phyloP scores from a whole-genome alignment of 2,329 filamentous ascomycete species.

The Microcyclospora pomicola region DNA sequence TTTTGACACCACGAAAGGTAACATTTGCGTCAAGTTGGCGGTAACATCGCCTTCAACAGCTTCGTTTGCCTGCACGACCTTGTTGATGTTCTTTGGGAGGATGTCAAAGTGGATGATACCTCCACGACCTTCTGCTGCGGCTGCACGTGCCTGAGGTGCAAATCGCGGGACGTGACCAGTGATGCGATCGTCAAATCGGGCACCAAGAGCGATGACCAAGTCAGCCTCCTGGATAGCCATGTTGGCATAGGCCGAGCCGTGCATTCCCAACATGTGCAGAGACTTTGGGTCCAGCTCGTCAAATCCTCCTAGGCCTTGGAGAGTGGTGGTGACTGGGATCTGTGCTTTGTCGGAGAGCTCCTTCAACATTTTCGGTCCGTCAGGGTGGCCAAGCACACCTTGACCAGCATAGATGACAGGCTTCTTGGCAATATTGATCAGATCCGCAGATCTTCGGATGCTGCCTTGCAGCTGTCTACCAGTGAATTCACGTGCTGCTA shows the following conservation, averaged over 20 bases:
- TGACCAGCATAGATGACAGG: slow-evolving; percentile 92
- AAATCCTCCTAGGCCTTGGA: slow-evolving; percentile 82
- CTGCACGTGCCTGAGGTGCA: slow-evolving; percentile 72
- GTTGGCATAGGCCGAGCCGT: slow-evolving; percentile 93
- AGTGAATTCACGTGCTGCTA: slow-evolving; percentile 61
- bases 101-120: slow-evolving; percentile 98
- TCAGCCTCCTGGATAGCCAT: slow-evolving; percentile 97
- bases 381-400: slow-evolving; percentile 66
- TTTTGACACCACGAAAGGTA: slow-evolving; percentile 56
- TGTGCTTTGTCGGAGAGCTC: slow-evolving; percentile 79
- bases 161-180: slow-evolving; percentile 72
- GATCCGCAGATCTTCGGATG: slow-evolving; percentile 61
- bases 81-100: slow-evolving; percentile 99
- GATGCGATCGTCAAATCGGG: slow-evolving; percentile 92
- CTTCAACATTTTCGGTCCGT: slow-evolving; percentile 66
- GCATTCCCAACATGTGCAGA: slow-evolving; percentile 97
- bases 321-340: slow-evolving; percentile 89
- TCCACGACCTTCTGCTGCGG: slow-evolving; percentile 70
- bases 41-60: slow-evolving; percentile 88
- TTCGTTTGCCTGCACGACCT: slow-evolving; percentile 92
- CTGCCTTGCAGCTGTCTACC: slow-evolving; percentile 59
- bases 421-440: slow-evolving; percentile 84
- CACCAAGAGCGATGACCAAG: slow-evolving; percentile 86
- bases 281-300: slow-evolving; percentile 91
- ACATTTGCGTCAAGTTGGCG: slow-evolving; percentile 58